Evolutionary conservation across 257 asterid genomes (phyloP), one percentile per base, ranked within the genome.

Genomic region (Ilex aquifolium): DNA sequence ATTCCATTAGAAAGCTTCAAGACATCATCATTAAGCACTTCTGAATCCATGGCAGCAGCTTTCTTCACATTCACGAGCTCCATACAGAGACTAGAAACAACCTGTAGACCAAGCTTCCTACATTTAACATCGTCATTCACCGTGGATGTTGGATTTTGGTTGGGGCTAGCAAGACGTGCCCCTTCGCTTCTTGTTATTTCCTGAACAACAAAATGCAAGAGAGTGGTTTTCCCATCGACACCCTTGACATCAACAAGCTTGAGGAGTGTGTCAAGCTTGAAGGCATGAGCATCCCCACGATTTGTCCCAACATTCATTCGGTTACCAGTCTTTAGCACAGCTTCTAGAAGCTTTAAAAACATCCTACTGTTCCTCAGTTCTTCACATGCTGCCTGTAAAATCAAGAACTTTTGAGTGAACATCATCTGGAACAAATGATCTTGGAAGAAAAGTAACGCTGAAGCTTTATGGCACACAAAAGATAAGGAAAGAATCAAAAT

Each of bases 221-320:
- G 77, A 13, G 77, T 72, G 9, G 77, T 72, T 63, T 68, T 72
- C 15, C 77, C 77, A 58, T 72, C 77, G 2, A 65, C 48, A 30
- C 77, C 73, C 69, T 72, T 72, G 0, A 72, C 72, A 58, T 72
- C 69, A n/a, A 68, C 72, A 32, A 72, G 73, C 60, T 72, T 72
- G 40, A 67, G 73, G 31, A 72, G 70, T 7, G 77, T 72, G 46
- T 67, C 77, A 8, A 72, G 77, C 39, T 72, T 72, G 44, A 72
- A 66, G 15, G 77, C 77, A 44, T 62, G 77, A 17, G 77, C 77
- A n/a, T 54, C 77, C 8, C 77, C 77, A 56, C 69, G 71, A 53
- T 67, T 67, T 42, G 77, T 72, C 65, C 77, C 77, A 49, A 67
- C 77, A 62, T 72, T 72, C 77, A 72, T 72, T 49, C 73, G 77